phyloP scores from a whole-genome alignment of 2,329 filamentous ascomycete genomes.

The Atkinsonella texensis region DNA sequence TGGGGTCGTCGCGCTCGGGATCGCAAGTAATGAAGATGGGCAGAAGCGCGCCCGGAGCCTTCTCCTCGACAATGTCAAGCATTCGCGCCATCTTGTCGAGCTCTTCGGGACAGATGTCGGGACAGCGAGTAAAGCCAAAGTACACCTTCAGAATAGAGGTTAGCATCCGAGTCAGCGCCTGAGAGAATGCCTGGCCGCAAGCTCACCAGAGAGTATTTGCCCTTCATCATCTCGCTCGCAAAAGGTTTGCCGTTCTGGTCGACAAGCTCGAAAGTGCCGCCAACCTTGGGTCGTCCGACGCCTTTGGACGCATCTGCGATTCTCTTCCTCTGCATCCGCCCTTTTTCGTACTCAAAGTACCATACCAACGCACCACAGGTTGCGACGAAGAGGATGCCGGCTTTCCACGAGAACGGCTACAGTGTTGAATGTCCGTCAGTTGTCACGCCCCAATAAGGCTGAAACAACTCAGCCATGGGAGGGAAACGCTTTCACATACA shows the following conservation, averaged over 20 bases:
- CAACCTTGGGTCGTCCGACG: constrained; percentile 84
- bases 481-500: constrained; percentile 22
- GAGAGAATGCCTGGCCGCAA: neutral
- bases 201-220: constrained; percentile 68
- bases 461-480: too few species aligned
- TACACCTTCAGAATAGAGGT: constrained; percentile 52
- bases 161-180: neutral
- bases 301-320: constrained; percentile 89
- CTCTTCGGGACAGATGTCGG: constrained; percentile 97
- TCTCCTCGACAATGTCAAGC: constrained; percentile 58
- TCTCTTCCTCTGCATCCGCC: constrained; percentile 75
- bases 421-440: constrained; percentile 15
- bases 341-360: constrained; percentile 92
- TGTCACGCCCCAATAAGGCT: neutral
- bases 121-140: constrained; percentile 97
- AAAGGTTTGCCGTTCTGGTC: constrained; percentile 74
- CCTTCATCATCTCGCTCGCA: constrained; percentile 70
- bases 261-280: constrained; percentile 69
- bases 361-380: constrained; percentile 67
- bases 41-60: constrained; percentile 42
- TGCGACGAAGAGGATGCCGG: constrained; percentile 71
- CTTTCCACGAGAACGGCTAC: constrained; percentile 87
- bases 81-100: constrained; percentile 98
- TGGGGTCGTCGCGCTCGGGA: constrained; percentile 77
- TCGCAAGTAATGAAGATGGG: constrained; percentile 95